Conservation (phyloP, 345 rosid genomes). For the Turritis glabra region DNA sequence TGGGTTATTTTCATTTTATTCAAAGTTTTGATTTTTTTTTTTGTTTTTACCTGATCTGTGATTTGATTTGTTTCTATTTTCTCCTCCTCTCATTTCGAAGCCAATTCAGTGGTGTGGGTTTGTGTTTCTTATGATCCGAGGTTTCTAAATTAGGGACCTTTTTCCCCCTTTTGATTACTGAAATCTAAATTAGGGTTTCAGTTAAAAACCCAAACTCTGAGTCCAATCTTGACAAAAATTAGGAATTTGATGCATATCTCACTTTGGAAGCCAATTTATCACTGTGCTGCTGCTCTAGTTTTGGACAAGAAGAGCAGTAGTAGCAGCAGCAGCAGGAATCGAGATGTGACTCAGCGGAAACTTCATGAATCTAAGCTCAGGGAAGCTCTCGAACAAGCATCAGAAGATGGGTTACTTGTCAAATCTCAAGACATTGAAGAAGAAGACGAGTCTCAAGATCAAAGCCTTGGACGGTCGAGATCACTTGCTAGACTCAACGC, state of each 20-base stretch:
- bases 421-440: constrained; percentile 86
- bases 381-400: constrained; percentile 96
- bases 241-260: constrained; percentile 79
- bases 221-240: not conserved
- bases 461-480: constrained; percentile 79
- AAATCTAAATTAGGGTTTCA: constrained; percentile 16
- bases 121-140: constrained; percentile 24
- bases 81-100: constrained; percentile 4
- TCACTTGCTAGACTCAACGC: constrained; percentile 95
- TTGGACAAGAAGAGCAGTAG: constrained; percentile 71
- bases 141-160: constrained; percentile 29
- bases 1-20: not conserved
- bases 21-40: not conserved
- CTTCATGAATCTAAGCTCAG: constrained; percentile 82
- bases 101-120: constrained; percentile 22
- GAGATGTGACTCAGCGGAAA: constrained; percentile 73
- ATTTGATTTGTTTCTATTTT: not conserved
- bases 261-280: constrained; percentile 97
- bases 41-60: constrained; percentile 19
- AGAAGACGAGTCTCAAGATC: constrained; percentile 56
- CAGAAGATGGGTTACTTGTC: constrained; percentile 83
- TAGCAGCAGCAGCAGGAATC: constrained; percentile 42
- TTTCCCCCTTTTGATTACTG: not conserved
- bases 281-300: constrained; percentile 92
- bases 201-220: not conserved